These are phyloP conservation scores for Saccharomyces pastorianus DNA, from an alignment of 1,139 yeast genomes.

Conservation along the genomic window DNA sequence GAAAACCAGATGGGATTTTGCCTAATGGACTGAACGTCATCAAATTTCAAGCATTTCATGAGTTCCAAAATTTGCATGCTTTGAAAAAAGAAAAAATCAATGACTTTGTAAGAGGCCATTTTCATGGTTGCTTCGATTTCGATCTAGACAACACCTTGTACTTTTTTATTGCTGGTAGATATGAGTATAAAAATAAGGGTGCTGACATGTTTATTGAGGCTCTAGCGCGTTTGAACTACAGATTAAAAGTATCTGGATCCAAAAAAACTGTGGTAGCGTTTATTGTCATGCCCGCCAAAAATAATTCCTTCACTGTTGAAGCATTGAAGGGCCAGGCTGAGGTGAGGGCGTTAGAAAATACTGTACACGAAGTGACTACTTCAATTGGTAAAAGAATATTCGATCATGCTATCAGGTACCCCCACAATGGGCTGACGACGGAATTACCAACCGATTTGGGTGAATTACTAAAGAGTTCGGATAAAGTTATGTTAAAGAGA, in stretches of 20 bases:
- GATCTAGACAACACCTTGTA: slow-evolving; percentile 87
- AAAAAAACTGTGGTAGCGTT: slow-evolving; percentile 91
- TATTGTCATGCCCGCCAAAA: slow-evolving; percentile 93
- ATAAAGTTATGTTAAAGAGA: slow-evolving; percentile 78
- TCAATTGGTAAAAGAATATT: slow-evolving; percentile 79
- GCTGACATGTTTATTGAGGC: slow-evolving; percentile 90
- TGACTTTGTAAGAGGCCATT: slow-evolving; percentile 91
- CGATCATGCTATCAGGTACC: slow-evolving; percentile 81
- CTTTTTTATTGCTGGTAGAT: slow-evolving; percentile 92
- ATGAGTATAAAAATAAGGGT: slow-evolving; percentile 92
- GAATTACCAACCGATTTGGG: slow-evolving; percentile 55
- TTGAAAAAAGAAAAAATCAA: slow-evolving; percentile 81
- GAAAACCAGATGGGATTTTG: slow-evolving; percentile 93
- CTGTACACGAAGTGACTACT: slow-evolving; percentile 83
- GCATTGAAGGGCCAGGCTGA: slow-evolving; percentile 97
- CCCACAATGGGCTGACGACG: slow-evolving; percentile 43
- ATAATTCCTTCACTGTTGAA: slow-evolving; percentile 88
- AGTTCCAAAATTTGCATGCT: slow-evolving; percentile 92
- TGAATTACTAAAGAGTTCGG: slow-evolving; percentile 78
- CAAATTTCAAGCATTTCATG: slow-evolving; percentile 93
- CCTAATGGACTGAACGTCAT: slow-evolving; percentile 94
- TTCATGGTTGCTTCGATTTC: slow-evolving; percentile 91
- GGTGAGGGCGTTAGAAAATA: slow-evolving; percentile 77
- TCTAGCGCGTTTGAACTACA: slow-evolving; percentile 81
- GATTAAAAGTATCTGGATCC: slow-evolving; percentile 71